phyloP scores from a whole-genome alignment of 2,329 filamentous ascomycete species.

The Colletotrichum truncatum region DNA sequence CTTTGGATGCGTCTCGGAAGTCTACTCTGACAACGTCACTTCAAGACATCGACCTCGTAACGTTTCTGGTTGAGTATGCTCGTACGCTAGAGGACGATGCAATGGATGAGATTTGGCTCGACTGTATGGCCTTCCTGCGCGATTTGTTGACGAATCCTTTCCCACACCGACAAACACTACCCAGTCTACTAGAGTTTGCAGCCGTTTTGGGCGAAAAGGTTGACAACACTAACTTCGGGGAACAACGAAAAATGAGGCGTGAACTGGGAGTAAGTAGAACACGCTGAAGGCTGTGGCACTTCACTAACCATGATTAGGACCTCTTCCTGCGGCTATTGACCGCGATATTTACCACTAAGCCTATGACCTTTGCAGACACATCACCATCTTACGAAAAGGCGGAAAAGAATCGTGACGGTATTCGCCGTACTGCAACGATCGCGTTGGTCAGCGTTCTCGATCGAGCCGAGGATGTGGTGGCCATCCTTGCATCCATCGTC shows the following conservation, averaged over 20 bases:
- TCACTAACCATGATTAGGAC: conserved; percentile 66
- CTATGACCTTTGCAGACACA: conserved; percentile 74
- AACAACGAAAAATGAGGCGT: conserved; percentile 89
- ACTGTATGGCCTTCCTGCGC: conserved; percentile 89
- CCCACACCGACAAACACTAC: conserved; percentile 90
- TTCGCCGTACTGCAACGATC: conserved; percentile 45
- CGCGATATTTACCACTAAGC: conserved; percentile 92
- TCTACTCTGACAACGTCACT: conserved; percentile 90
- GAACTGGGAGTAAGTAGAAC: conserved; percentile 78
- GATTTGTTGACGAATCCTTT: conserved; percentile 94
- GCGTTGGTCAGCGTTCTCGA: conserved; percentile 46
- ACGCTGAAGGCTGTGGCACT: too few relatives aligned
- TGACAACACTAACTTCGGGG: conserved; percentile 96
- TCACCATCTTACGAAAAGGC: conserved; percentile 44
- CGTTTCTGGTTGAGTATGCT: conserved; percentile 91
- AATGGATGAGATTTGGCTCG: conserved; percentile 97
- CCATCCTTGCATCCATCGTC: conserved; percentile 81
- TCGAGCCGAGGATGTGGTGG: conserved; percentile 78
- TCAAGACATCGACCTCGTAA: conserved; percentile 83
- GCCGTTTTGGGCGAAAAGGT: conserved; percentile 93
- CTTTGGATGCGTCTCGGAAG: conserved; percentile 80
- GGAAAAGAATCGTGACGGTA: conserved; percentile 49
- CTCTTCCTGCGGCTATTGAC: conserved; percentile 87
- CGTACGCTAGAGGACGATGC: conserved; percentile 93
- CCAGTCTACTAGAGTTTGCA: conserved; percentile 86